These are phyloP conservation scores for Brasenia schreberi DNA, from an alignment of 164 flowering plant genomes.

Conservation along the genomic window DNA sequence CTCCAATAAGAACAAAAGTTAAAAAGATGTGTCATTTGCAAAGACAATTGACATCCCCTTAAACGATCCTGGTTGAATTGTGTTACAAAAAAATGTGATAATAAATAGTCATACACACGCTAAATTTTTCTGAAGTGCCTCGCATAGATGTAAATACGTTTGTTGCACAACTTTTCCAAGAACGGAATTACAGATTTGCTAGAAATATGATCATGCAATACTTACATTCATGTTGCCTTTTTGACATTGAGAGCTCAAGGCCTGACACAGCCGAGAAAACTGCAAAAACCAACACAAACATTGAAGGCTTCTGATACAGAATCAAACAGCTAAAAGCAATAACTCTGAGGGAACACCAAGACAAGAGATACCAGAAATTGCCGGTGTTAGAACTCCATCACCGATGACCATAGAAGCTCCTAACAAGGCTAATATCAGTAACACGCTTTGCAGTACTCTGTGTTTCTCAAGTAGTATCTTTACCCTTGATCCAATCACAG, in stretches of 20 bases:
- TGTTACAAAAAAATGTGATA: too few species aligned
- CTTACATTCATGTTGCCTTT: slow-evolving; percentile 87
- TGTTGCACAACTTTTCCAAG: too few species aligned
- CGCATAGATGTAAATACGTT: too few species aligned
- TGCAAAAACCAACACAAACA: slow-evolving; percentile 20
- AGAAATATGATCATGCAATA: slow-evolving; percentile 1
- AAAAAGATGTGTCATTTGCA: too few species aligned
- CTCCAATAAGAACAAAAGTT: too few species aligned
- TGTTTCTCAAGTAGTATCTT: slow-evolving; percentile 45
- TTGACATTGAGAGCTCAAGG: slow-evolving; percentile 61
- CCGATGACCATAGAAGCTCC: slow-evolving; percentile 86
- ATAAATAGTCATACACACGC: too few species aligned
- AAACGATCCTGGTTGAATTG: too few species aligned
- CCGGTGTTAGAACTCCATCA: slow-evolving; percentile 80
- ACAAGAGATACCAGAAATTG: slow-evolving; percentile 57
- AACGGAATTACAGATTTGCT: too few species aligned
- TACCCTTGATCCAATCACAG: slow-evolving; percentile 31
- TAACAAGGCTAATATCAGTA: slow-evolving; percentile 48
- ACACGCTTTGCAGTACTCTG: slow-evolving; percentile 21
- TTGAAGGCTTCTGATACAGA: not conserved
- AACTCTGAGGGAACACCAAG: not conserved
- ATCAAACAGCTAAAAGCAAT: not conserved
- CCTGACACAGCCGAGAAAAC: slow-evolving; percentile 97
- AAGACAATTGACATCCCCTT: too few species aligned
- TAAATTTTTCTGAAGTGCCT: too few species aligned